Evolutionary conservation across 2,329 filamentous ascomycete species (phyloP).

Genomic region (Bimuria novae-zelandiae): DNA sequence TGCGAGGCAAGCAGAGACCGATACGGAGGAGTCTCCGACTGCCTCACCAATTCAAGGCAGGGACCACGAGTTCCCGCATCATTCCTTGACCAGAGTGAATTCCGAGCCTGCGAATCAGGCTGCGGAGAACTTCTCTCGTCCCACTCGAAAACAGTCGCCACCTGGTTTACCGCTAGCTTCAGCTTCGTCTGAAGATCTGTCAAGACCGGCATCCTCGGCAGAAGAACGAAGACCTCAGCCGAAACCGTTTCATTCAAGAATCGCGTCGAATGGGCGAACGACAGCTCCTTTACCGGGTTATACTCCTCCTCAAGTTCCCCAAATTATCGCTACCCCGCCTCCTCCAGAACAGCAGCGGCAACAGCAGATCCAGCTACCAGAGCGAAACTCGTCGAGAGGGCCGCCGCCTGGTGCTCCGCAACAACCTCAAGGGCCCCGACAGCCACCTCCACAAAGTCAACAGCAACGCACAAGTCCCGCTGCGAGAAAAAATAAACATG

Average conservation of each 20-base stretch:
- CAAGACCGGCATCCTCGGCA: constrained; percentile 22
- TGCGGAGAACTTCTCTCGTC: constrained; percentile 64
- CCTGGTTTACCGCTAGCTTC: constrained; percentile 25
- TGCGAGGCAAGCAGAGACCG: constrained; percentile 65
- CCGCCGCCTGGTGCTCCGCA: constrained; percentile 31
- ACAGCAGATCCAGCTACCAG: constrained; percentile 49
- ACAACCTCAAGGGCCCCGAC: constrained; percentile 16
- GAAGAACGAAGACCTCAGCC: constrained; percentile 43
- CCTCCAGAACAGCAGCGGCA: constrained; percentile 41
- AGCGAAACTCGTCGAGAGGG: constrained; percentile 56
- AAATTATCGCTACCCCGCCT: constrained; percentile 68
- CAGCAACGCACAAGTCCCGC: constrained; percentile 30
- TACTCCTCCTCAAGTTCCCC: constrained; percentile 52
- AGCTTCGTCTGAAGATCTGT: constrained; percentile 31
- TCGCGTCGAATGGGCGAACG: constrained; percentile 61
- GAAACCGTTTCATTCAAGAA: constrained; percentile 60
- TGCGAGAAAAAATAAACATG: constrained; percentile 33
- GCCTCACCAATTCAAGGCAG: constrained; percentile 53
- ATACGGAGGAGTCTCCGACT: constrained; percentile 57
- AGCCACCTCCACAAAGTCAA: constrained; percentile 16
- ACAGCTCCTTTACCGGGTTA: constrained; percentile 58
- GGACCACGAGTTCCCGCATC: constrained; percentile 44
- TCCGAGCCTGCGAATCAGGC: constrained; percentile 66
- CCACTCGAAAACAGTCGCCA: constrained; percentile 45
- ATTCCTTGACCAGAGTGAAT: constrained; percentile 65